A percentile compares a stretch with the other conserved stretches of the same genome.
These are phyloP conservation scores for Imleria badia DNA, from an alignment of 768 basidiomycete species.

Conservation along the genomic window DNA sequence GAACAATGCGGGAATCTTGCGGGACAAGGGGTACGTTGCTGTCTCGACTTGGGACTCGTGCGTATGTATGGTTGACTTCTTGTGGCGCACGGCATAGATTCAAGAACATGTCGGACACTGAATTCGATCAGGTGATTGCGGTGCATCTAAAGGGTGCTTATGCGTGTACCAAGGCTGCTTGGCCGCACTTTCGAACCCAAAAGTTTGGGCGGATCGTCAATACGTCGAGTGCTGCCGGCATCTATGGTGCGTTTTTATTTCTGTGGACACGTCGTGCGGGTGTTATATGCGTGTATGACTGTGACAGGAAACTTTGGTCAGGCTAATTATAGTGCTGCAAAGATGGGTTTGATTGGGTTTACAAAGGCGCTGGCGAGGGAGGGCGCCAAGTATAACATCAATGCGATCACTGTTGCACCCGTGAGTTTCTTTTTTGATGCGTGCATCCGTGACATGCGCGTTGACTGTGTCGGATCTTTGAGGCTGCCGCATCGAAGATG, in stretches of 20 bases:
- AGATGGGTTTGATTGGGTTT: conserved; percentile 93
- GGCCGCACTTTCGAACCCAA: conserved; percentile 94
- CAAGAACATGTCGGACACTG: conserved; percentile 96
- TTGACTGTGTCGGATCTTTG: background rate
- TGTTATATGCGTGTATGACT: background rate
- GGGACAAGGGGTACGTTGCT: conserved; percentile 66
- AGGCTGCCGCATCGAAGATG: conserved; percentile 95
- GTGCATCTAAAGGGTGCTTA: conserved; percentile 96
- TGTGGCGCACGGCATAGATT: conserved; percentile 58
- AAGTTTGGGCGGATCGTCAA: conserved; percentile 95
- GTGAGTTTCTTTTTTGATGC: conserved; percentile 43
- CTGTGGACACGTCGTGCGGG: background rate
- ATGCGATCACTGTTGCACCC: conserved; percentile 84
- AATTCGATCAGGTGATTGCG: conserved; percentile 85
- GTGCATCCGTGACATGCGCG: background rate
- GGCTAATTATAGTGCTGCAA: conserved; percentile 96
- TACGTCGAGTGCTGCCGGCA: conserved; percentile 90
- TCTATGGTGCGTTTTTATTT: conserved; percentile 67
- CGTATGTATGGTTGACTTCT: background rate
- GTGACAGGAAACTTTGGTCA: conserved; percentile 88
- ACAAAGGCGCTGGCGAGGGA: conserved; percentile 92
- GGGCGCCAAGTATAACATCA: conserved; percentile 90
- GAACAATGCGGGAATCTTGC: conserved; percentile 93
- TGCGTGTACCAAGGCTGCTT: conserved; percentile 90
- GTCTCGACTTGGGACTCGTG: background rate